Conservation (phyloP, 2,329 filamentous ascomycete genomes). For the Bimuria novae-zelandiae region DNA sequence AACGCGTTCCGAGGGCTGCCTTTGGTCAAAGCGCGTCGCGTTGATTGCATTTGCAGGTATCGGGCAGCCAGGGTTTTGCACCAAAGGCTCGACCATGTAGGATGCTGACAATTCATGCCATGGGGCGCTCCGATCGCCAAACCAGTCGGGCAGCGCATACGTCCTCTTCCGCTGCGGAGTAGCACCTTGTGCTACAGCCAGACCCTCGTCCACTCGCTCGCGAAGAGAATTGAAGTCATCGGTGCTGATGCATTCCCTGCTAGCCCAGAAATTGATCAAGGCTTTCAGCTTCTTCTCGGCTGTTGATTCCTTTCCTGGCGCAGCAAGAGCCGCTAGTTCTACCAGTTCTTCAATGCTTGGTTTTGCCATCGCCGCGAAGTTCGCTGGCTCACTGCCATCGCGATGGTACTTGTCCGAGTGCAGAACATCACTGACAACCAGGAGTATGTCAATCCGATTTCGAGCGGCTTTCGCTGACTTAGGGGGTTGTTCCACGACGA, state of each 20-base stretch:
- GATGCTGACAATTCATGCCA: slow-evolving; percentile 85
- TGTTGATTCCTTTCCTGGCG: slow-evolving; percentile 65
- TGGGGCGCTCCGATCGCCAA: slow-evolving; percentile 73
- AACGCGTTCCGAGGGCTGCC: slow-evolving; percentile 68
- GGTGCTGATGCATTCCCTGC: slow-evolving; percentile 64
- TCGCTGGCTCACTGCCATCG: slow-evolving; percentile 4
- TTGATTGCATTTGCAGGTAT: slow-evolving; percentile 64
- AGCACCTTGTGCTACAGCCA: slow-evolving; percentile 39
- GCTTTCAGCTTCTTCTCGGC: slow-evolving; percentile 63
- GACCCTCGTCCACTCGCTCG: slow-evolving; percentile 56
- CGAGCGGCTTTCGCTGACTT: slow-evolving; percentile 61
- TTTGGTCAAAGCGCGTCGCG: slow-evolving; percentile 66
- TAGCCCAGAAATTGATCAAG: slow-evolving; percentile 73
- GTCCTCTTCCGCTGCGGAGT: slow-evolving; percentile 57
- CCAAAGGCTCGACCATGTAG: slow-evolving; percentile 78
- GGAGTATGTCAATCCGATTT: slow-evolving; percentile 75
- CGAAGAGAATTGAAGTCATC: slow-evolving; percentile 63
- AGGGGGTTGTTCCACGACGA: slow-evolving; percentile 36
- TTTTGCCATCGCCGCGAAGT: slow-evolving; percentile 50
- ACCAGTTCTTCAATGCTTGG: slow-evolving; percentile 66
- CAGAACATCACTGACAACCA: slow-evolving; percentile 77
- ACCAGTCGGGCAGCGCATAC: slow-evolving; percentile 73
- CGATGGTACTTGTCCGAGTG: slow-evolving; percentile 50
- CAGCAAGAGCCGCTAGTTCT: slow-evolving; percentile 57
- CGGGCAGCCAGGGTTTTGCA: slow-evolving; percentile 73